Evolutionary conservation across 495 filamentous ascomycete species (phyloP).

Genomic region (Lepraria neglecta): DNA sequence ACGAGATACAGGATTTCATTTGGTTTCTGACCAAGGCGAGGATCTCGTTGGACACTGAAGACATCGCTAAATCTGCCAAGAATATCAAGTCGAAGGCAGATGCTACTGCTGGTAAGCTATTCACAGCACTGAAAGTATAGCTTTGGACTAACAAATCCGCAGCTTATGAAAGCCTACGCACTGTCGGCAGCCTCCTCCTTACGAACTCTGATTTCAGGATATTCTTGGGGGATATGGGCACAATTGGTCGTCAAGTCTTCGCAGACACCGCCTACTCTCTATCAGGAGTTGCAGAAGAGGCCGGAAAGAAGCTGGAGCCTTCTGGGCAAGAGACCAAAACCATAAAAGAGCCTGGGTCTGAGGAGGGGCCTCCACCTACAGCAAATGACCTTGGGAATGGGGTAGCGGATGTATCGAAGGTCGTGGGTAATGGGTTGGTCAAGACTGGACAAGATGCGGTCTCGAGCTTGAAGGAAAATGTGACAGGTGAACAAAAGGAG

Average conservation of each 20-base stretch:
- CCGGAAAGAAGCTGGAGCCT: slow-evolving; percentile 64
- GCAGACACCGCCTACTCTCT: slow-evolving; percentile 75
- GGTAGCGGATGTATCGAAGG: slow-evolving; percentile 54
- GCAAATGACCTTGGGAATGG: slow-evolving; percentile 57
- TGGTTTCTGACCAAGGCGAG: slow-evolving; percentile 75
- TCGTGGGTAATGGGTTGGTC: slow-evolving; percentile 55
- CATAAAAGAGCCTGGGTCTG: slow-evolving; percentile 51
- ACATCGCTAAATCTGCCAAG: slow-evolving; percentile 56
- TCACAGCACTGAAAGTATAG: slow-evolving; percentile 7
- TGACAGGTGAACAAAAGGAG: slow-evolving; percentile 62
- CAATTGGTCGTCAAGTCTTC: slow-evolving; percentile 78
- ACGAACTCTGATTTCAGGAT: slow-evolving; percentile 86
- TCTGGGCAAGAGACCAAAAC: slow-evolving; percentile 53
- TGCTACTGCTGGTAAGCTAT: slow-evolving; percentile 60
- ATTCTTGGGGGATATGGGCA: slow-evolving; percentile 75
- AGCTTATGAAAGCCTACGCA: slow-evolving; percentile 81
- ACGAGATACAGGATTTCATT: slow-evolving; percentile 85
- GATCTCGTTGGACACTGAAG: slow-evolving; percentile 60
- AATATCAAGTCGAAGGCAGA: slow-evolving; percentile 68
- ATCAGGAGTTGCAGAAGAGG: slow-evolving; percentile 63
- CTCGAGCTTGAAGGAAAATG: slow-evolving; percentile 60
- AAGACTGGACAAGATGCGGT: slow-evolving; percentile 61
- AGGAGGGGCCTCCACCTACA: slow-evolving; percentile 48
- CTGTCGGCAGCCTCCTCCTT: slow-evolving; percentile 73
- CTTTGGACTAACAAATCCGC: slow-evolving; percentile 19